Conservation (phyloP, 305 asterid genomes). For the Plantago rigida region DNA sequence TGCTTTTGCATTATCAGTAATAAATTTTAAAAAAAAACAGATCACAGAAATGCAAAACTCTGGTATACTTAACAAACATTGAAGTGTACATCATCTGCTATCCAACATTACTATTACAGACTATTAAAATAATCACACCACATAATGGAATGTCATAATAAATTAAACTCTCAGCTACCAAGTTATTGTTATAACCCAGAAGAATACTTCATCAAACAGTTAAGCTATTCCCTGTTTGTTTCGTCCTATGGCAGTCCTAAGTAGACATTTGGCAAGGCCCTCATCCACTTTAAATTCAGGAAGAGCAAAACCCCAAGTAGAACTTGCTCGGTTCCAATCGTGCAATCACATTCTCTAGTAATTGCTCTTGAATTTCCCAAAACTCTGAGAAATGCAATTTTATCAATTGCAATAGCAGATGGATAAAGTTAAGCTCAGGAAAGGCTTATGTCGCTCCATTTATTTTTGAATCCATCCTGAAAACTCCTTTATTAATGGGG, state of each 20-base stretch:
- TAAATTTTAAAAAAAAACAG: background rate
- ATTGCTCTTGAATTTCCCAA: slow-evolving; percentile 8
- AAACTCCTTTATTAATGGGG: background rate
- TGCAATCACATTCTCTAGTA: background rate
- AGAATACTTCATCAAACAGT: slow-evolving; percentile 3
- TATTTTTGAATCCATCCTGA: slow-evolving; percentile 11
- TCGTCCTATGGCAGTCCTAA: background rate
- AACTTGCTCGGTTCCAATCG: background rate
- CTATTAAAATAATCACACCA: slow-evolving; percentile 7
- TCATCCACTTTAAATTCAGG: slow-evolving; percentile 12
- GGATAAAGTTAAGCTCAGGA: background rate
- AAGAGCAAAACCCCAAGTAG: slow-evolving; percentile 10
- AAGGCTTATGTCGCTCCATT: slow-evolving; percentile 2
- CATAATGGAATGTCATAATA: slow-evolving; percentile 14
- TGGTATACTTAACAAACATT: background rate
- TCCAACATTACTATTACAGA: slow-evolving; percentile 7
- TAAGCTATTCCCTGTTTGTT: slow-evolving; percentile 5
- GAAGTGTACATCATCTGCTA: slow-evolving; percentile 3
- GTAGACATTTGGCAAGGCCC: slow-evolving; percentile 12
- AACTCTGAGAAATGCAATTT: slow-evolving; percentile 1
- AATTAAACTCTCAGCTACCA: slow-evolving; percentile 12
- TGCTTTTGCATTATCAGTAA: background rate
- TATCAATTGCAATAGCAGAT: slow-evolving; percentile 4
- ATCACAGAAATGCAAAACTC: slow-evolving; percentile 2
- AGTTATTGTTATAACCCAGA: background rate